Conservation (phyloP, 108 stramenopile genomes). For the Pseudonitzschia multistriata region DNA sequence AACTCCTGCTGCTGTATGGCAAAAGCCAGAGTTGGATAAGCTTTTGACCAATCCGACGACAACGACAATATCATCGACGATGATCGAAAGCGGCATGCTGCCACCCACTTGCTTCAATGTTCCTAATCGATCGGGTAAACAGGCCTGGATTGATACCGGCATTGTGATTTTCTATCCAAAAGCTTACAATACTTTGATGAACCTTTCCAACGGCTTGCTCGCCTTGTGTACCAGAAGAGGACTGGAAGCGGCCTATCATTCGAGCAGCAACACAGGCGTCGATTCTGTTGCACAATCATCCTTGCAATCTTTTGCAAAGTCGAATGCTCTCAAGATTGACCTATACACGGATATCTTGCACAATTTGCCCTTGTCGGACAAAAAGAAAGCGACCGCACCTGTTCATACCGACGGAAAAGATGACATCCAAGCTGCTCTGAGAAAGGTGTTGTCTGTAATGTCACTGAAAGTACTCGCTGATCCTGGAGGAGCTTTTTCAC, state of each 20-base stretch:
- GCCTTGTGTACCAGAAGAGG: conserved; percentile 43
- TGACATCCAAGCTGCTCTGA: neutral
- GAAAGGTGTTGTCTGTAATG: conserved; percentile 32
- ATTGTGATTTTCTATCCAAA: conserved; percentile 64
- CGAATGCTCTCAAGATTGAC: conserved; percentile 44
- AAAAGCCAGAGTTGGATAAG: conserved; percentile 63
- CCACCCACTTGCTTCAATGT: conserved; percentile 9
- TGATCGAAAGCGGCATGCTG: neutral
- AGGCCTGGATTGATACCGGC: conserved; percentile 84
- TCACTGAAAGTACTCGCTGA: conserved; percentile 43
- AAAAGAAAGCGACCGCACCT: neutral
- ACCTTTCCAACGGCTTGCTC: conserved; percentile 36
- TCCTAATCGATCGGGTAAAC: conserved; percentile 12
- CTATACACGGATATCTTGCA: conserved; percentile 63
- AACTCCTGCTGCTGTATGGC: conserved; percentile 36
- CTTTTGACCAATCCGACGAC: conserved; percentile 23
- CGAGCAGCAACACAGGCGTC: neutral
- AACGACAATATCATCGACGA: neutral
- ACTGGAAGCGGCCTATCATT: conserved; percentile 32
- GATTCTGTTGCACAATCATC: conserved; percentile 7
- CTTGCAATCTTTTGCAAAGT: conserved; percentile 39
- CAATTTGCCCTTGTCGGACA: conserved; percentile 27
- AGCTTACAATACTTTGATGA: conserved; percentile 40
- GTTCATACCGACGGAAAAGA: neutral
- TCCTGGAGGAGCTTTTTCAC: conserved; percentile 58